A percentile compares a stretch with the other conserved stretches of the same genome.
Evolutionary conservation across 306 rosid genomes (phyloP).

Genomic region (Trichosanthes cucumerina): DNA sequence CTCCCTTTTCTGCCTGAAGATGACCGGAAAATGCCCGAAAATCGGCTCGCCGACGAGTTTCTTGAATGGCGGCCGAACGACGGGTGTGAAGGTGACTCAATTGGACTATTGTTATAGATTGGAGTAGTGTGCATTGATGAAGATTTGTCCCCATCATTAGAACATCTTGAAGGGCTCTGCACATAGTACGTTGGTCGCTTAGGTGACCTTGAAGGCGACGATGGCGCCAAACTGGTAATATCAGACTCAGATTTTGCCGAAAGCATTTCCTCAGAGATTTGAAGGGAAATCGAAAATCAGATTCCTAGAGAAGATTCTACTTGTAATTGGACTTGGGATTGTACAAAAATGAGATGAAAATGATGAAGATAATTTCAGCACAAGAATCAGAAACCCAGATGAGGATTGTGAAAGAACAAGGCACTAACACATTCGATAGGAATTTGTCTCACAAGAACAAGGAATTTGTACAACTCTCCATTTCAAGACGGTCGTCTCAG

Average conservation of each 20-base stretch:
- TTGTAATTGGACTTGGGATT: neutral
- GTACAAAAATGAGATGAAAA: neutral
- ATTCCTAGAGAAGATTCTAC: too few relatives aligned
- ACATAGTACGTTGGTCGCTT: conserved; percentile 70
- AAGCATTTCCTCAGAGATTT: conserved; percentile 18
- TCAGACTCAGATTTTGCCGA: conserved; percentile 86
- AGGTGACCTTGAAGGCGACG: conserved; percentile 93
- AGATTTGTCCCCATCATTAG: conserved; percentile 91
- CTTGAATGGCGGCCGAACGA: conserved; percentile 88
- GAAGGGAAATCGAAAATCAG: neutral
- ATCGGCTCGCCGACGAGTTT: conserved; percentile 76
- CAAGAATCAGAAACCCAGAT: neutral
- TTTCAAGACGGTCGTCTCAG: neutral
- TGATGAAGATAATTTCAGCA: neutral
- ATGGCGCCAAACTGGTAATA: conserved; percentile 74
- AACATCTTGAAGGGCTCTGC: conserved; percentile 90
- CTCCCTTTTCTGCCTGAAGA: conserved; percentile 70
- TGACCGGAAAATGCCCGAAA: conserved; percentile 86
- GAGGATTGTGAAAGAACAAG: neutral
- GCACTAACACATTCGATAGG: neutral
- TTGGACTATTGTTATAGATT: conserved; percentile 75
- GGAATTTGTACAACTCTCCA: neutral
- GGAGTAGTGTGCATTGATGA: conserved; percentile 85
- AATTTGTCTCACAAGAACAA: neutral
- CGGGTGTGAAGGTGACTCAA: conserved; percentile 94